Evolutionary conservation across 495 filamentous ascomycete genomes (phyloP).

Genomic region (Aspergillus heteromorphus): DNA sequence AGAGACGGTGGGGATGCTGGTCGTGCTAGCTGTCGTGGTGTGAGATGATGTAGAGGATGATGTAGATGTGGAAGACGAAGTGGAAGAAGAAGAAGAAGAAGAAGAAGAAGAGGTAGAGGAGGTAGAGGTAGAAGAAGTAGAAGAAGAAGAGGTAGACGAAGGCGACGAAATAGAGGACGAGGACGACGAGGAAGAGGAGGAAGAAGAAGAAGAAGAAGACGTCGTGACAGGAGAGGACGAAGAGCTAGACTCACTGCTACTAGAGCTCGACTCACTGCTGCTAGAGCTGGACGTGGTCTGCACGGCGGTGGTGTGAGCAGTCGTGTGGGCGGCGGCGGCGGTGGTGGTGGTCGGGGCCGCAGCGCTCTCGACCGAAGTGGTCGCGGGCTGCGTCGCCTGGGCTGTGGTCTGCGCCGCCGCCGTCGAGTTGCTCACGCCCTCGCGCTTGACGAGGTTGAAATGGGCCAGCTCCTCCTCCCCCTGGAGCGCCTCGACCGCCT

Average conservation of each 20-base stretch:
- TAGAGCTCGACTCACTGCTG: slow-evolving; percentile 3
- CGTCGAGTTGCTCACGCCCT: slow-evolving; percentile 27
- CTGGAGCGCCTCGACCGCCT: slow-evolving; percentile 44
- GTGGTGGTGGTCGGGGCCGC: slow-evolving; percentile 8
- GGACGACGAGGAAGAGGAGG: slow-evolving; percentile 10
- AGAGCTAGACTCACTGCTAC: slow-evolving; percentile 5
- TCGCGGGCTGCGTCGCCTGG: slow-evolving; percentile 8
- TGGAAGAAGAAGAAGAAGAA: slow-evolving; percentile 4
- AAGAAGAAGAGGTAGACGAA: background rate
- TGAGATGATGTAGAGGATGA: slow-evolving; percentile 5
- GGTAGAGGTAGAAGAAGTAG: slow-evolving; percentile 1
- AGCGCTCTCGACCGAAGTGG: slow-evolving; percentile 6
- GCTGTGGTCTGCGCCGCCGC: slow-evolving; percentile 8
- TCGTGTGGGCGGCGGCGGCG: background rate
- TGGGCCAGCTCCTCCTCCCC: slow-evolving; percentile 40
- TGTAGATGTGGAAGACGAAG: background rate
- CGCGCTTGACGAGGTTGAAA: slow-evolving; percentile 37
- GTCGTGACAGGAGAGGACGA: slow-evolving; percentile 7
- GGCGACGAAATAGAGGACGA: slow-evolving; percentile 2
- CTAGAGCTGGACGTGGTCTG: background rate
- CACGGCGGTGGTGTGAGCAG: background rate
- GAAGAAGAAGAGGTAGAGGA: background rate
- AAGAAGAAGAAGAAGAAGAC: slow-evolving; percentile 4
- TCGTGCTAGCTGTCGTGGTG: slow-evolving; percentile 5
- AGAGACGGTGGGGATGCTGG: slow-evolving; percentile 36